These are phyloP conservation scores for Endothia cerciana DNA, from an alignment of 2,329 filamentous ascomycete species.

Conservation along the genomic window DNA sequence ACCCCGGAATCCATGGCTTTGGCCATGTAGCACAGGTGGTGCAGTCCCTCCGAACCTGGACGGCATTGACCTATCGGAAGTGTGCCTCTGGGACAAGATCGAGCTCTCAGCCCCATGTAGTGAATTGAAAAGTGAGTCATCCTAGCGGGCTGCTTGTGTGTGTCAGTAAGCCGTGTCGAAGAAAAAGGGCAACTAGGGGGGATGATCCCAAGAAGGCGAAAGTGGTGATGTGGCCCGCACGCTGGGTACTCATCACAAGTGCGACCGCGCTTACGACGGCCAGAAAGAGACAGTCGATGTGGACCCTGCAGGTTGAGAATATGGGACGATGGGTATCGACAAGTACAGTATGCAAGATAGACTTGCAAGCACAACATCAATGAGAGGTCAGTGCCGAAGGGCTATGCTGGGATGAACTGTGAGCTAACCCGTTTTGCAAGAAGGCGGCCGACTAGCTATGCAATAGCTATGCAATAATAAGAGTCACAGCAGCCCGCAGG, in stretches of 20 bases:
- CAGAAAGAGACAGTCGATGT: neutral
- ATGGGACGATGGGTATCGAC: neutral
- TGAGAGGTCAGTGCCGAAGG: neutral
- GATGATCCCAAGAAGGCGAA: too few relatives aligned
- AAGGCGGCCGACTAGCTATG: neutral
- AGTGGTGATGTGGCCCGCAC: too few relatives aligned
- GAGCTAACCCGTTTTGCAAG: neutral
- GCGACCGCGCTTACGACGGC: neutral
- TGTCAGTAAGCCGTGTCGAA: neutral
- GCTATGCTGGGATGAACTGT: neutral
- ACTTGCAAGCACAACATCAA: constrained; percentile 1
- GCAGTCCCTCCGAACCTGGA: neutral
- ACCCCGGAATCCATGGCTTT: neutral
- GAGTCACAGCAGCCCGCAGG: constrained; percentile 18
- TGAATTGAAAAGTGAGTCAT: constrained; percentile 2
- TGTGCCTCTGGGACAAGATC: neutral
- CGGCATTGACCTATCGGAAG: neutral
- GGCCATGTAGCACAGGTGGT: neutral
- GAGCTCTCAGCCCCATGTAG: neutral
- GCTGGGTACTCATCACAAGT: neutral
- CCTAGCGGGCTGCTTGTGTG: neutral
- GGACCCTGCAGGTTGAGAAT: neutral
- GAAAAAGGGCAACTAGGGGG: neutral
- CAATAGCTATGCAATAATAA: too few relatives aligned
- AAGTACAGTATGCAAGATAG: constrained; percentile 8